phyloP scores from a whole-genome alignment of 2,329 filamentous ascomycete genomes.

The Chaetoscypha palmicola region DNA sequence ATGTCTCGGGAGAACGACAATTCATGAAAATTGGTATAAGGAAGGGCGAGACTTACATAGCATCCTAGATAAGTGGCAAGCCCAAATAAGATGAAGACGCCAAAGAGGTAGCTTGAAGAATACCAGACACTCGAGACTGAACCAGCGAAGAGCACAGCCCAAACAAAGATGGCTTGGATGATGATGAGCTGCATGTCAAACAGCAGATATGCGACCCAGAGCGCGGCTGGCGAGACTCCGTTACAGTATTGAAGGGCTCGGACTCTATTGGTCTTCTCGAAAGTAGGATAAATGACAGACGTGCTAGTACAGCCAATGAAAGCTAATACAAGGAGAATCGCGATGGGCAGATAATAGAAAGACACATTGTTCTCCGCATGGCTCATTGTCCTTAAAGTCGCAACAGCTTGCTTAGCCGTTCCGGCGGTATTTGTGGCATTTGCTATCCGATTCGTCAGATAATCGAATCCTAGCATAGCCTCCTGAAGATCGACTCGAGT shows the following conservation, averaged over 20 bases:
- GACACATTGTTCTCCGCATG: conserved; percentile 12
- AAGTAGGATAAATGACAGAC: conserved; percentile 25
- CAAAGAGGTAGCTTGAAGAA: conserved; percentile 18
- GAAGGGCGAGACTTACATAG: too few relatives aligned
- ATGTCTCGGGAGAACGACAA: too few relatives aligned
- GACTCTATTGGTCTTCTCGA: conserved; percentile 23
- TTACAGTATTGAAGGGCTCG: conserved; percentile 26
- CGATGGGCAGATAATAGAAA: conserved; percentile 13
- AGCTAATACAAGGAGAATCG: conserved; percentile 17
- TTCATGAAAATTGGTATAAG: too few relatives aligned
- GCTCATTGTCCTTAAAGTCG: conserved; percentile 13
- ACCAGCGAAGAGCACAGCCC: conserved; percentile 18
- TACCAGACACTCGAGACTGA: conserved; percentile 17
- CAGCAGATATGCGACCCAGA: conserved; percentile 24
- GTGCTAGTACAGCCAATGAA: conserved; percentile 21
- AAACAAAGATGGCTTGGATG: conserved; percentile 21
- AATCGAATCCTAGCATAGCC: conserved; percentile 13
- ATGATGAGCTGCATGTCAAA: conserved; percentile 27
- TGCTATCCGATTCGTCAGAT: conserved; percentile 22
- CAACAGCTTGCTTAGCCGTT: conserved; percentile 8
- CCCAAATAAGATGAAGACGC: conserved; percentile 24
- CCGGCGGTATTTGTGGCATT: conserved; percentile 18
- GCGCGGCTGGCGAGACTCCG: conserved; percentile 23
- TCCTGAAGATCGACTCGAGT: not conserved
- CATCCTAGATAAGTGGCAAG: conserved; percentile 25